Evolutionary conservation across 441 rosid species (phyloP).

Genomic region (Melastoma candidum): DNA sequence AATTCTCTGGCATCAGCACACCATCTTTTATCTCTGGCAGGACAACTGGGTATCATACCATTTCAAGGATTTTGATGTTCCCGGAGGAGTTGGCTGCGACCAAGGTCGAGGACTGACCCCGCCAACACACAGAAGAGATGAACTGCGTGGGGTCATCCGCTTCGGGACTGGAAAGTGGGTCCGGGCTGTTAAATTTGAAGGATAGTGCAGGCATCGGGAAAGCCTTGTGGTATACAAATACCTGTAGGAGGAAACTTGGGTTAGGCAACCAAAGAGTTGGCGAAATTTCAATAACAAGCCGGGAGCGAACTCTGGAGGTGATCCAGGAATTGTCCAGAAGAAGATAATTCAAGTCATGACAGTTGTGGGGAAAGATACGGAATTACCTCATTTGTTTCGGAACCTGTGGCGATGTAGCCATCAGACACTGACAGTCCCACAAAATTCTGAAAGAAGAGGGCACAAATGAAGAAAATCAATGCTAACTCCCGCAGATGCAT

Average conservation of each 20-base stretch:
- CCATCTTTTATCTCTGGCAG: neutral
- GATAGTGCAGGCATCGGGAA: conserved; percentile 96
- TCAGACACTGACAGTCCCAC: conserved; percentile 90
- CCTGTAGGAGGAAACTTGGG: conserved; percentile 32
- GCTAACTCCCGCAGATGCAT: neutral
- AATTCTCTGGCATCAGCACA: no score
- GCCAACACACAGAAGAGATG: conserved; percentile 93
- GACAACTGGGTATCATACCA: conserved; percentile 30
- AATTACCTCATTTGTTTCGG: conserved; percentile 96
- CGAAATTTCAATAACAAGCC: no score
- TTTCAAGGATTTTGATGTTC: conserved; percentile 90
- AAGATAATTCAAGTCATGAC: no score
- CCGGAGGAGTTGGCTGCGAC: conserved; percentile 95
- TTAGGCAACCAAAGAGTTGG: neutral
- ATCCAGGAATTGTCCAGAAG: no score
- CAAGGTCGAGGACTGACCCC: conserved; percentile 67
- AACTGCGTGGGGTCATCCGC: conserved; percentile 66
- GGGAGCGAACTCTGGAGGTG: no score
- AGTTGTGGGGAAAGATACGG: neutral
- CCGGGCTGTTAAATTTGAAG: conserved; percentile 55
- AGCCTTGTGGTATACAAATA: conserved; percentile 88
- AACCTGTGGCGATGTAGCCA: conserved; percentile 98
- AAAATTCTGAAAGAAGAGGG: conserved; percentile 57
- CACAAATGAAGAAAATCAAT: conserved; percentile 1
- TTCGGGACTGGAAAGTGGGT: conserved; percentile 50